These are phyloP conservation scores for Rhodotorula diobovata DNA, from an alignment of 768 basidiomycete genomes.

Conservation along the genomic window DNA sequence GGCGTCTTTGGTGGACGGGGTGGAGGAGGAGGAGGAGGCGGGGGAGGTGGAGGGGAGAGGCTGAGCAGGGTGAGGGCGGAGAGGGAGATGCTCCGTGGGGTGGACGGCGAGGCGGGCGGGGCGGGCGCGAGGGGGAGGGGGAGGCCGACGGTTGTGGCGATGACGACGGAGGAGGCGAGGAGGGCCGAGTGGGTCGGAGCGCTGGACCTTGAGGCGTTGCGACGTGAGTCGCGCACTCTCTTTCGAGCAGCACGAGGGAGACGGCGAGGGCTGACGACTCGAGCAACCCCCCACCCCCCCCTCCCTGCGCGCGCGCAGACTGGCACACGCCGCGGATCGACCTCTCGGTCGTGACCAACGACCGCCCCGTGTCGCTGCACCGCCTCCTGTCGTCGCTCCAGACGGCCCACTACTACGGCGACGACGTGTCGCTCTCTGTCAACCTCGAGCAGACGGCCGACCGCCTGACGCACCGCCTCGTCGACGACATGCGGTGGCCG, in stretches of 20 bases:
- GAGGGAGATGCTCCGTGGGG: constrained; percentile 12
- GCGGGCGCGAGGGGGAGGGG: background rate
- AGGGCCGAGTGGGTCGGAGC: constrained; percentile 62
- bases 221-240: constrained; percentile 50
- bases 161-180: constrained; percentile 50
- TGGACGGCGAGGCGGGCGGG: background rate
- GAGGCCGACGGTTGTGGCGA: constrained; percentile 24
- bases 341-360: constrained; percentile 69
- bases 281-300: too few species aligned
- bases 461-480: constrained; percentile 56
- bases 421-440: constrained; percentile 60
- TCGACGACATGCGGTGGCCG: constrained; percentile 57
- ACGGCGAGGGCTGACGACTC: background rate
- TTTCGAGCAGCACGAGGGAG: constrained; percentile 22
- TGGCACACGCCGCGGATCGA: constrained; percentile 70
- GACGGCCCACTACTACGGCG: constrained; percentile 62
- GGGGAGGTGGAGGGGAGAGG: constrained; percentile 9
- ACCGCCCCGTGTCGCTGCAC: constrained; percentile 64
- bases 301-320: constrained; percentile 54
- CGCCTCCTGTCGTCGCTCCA: constrained; percentile 64
- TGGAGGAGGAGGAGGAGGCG: background rate
- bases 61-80: constrained; percentile 15
- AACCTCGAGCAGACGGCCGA: constrained; percentile 75
- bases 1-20: constrained; percentile 20
- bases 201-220: constrained; percentile 58